Conservation (phyloP, 2,329 filamentous ascomycete species). For the Talaromyces sp. region DNA sequence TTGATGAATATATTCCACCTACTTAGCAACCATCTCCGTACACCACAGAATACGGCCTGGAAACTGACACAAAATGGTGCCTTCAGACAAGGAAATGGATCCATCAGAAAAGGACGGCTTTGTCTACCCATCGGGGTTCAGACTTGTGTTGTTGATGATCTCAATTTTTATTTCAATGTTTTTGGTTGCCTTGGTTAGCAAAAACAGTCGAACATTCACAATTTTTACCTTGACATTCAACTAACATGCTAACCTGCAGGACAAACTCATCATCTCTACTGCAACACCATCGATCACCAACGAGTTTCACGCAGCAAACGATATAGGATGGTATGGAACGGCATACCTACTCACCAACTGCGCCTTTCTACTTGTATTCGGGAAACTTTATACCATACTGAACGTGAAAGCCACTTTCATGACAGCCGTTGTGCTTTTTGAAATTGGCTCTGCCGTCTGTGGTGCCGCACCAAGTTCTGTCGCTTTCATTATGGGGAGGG, state of each 20-base stretch:
- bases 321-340: slow-evolving; percentile 9
- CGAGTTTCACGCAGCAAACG: slow-evolving; percentile 2
- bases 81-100: not conserved
- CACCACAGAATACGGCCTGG: no score
- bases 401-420: slow-evolving; percentile 23
- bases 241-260: not conserved
- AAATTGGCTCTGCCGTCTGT: slow-evolving; percentile 43
- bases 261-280: slow-evolving; percentile 8
- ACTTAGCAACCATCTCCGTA: not conserved
- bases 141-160: not conserved
- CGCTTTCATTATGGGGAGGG: slow-evolving; percentile 27
- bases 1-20: not conserved
- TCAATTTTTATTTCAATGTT: slow-evolving; percentile 6
- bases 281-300: slow-evolving; percentile 3
- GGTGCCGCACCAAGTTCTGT: slow-evolving; percentile 25
- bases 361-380: slow-evolving; percentile 26
- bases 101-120: not conserved
- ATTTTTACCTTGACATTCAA: not conserved
- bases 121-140: slow-evolving; percentile 3
- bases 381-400: slow-evolving; percentile 34
- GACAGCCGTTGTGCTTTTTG: slow-evolving; percentile 37
- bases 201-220: not conserved
- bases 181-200: slow-evolving; percentile 1
- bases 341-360: slow-evolving; percentile 41
- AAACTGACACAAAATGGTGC: not conserved